Conservation (phyloP, 2,329 filamentous ascomycete genomes). For the Verticillium dahliae region DNA sequence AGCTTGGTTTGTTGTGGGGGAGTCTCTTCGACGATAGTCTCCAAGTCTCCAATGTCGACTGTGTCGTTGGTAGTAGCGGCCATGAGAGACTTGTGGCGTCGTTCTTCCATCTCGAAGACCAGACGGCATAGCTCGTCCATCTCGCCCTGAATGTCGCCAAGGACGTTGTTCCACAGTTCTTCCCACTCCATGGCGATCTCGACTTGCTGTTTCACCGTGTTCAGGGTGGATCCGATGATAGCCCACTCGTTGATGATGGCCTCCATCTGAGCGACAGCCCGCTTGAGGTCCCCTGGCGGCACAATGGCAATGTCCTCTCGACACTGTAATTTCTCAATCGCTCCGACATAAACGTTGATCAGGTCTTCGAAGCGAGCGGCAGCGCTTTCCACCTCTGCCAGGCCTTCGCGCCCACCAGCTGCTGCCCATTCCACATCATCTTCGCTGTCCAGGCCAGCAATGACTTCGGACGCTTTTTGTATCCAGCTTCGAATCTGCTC, state of each 20-base stretch:
- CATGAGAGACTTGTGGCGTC: conserved; percentile 72
- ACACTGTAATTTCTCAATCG: conserved; percentile 85
- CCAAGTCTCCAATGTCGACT: conserved; percentile 78
- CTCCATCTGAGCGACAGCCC: conserved; percentile 84
- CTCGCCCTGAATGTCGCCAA: conserved; percentile 89
- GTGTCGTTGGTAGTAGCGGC: conserved; percentile 55
- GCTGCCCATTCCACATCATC: conserved; percentile 98
- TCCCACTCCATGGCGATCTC: conserved; percentile 99
- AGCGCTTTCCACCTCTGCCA: conserved; percentile 66
- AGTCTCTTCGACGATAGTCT: conserved; percentile 88
- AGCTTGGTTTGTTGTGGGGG: conserved; percentile 45
- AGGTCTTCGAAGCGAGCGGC: conserved; percentile 81
- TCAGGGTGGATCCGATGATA: conserved; percentile 70
- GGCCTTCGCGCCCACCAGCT: conserved; percentile 72
- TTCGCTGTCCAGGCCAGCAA: conserved; percentile 83
- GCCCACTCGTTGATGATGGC: conserved; percentile 78
- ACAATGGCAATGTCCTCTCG: conserved; percentile 71
- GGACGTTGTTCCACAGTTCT: conserved; percentile 87
- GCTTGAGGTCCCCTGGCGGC: conserved; percentile 62
- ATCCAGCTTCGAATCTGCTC: conserved; percentile 96
- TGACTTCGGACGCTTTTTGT: conserved; percentile 81
- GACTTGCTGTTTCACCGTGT: conserved; percentile 79
- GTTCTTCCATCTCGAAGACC: conserved; percentile 97
- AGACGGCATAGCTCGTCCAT: conserved; percentile 70
- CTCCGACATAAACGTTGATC: conserved; percentile 85